Evolutionary conservation across 257 asterid genomes (phyloP).

Genomic region (Solanum tarijense): DNA sequence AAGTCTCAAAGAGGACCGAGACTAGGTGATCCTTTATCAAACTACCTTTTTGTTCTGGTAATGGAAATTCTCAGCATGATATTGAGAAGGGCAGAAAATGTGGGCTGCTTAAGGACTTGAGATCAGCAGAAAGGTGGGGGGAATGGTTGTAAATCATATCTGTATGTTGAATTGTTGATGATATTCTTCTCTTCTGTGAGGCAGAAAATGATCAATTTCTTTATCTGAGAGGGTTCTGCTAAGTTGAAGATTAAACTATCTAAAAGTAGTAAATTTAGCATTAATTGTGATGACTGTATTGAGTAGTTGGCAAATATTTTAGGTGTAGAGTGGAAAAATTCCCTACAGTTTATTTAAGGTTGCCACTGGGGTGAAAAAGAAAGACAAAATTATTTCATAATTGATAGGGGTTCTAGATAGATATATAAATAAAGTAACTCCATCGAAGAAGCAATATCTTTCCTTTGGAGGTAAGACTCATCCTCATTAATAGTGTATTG

Average conservation of each 20-base stretch:
- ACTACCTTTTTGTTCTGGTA: background rate
- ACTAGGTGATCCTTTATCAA: background rate
- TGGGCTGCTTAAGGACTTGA: too few species aligned
- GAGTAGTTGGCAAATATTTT: background rate
- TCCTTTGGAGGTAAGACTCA: background rate
- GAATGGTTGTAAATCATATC: too few species aligned
- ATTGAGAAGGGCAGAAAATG: too few species aligned
- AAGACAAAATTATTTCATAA: background rate
- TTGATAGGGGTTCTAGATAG: background rate
- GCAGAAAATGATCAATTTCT: background rate
- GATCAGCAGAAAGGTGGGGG: too few species aligned
- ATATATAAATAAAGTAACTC: background rate
- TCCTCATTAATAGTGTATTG: background rate
- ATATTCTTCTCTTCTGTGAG: background rate
- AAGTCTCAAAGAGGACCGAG: background rate
- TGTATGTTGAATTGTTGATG: background rate
- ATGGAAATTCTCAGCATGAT: background rate
- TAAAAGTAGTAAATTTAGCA: background rate
- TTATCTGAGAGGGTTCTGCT: background rate
- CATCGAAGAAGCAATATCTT: background rate
- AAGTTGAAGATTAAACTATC: background rate
- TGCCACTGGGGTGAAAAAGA: background rate
- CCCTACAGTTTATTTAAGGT: background rate
- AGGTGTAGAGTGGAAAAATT: background rate
- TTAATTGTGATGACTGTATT: background rate